These are phyloP conservation scores for Paramecium sexaurelia DNA, from an alignment of 73 alveolate species.

Conservation along the genomic window DNA sequence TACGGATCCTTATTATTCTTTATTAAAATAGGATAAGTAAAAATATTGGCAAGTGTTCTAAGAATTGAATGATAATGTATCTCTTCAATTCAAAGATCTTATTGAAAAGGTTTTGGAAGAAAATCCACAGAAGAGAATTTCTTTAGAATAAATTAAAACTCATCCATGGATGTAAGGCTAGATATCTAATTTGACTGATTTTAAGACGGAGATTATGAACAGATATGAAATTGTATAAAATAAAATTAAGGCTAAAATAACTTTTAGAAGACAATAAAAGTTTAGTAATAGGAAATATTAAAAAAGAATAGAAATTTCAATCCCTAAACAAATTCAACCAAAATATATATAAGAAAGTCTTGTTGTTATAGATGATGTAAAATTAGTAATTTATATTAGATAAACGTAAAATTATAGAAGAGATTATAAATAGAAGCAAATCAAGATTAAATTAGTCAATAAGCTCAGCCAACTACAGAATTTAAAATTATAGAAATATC, in stretches of 20 bases:
- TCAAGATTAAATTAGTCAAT: background rate
- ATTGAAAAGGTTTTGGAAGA: slow-evolving; percentile 24
- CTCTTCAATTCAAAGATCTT: background rate
- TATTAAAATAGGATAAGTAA: slow-evolving; percentile 49
- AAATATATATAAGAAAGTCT: slow-evolving; percentile 16
- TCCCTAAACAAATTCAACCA: background rate
- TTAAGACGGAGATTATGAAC: background rate
- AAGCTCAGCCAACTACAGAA: background rate
- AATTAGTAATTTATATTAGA: background rate
- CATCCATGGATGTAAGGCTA: slow-evolving; percentile 52
- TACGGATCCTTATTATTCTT: slow-evolving; percentile 56
- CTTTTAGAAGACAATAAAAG: slow-evolving; percentile 14
- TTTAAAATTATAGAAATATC: background rate
- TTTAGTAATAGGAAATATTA: background rate
- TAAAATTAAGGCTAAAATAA: background rate
- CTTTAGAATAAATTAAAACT: slow-evolving; percentile 17
- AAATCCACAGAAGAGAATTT: slow-evolving; percentile 25
- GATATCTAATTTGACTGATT: background rate
- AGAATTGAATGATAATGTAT: background rate
- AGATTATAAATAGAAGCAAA: background rate
- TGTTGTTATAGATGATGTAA: slow-evolving; percentile 11
- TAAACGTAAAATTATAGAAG: slow-evolving; percentile 4
- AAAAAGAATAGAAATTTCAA: background rate
- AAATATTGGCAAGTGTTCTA: slow-evolving; percentile 62
- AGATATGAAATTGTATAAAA: slow-evolving; percentile 30